Evolutionary conservation across 1,284 basidiomycete species (phyloP), one percentile per base, ranked within the genome.

Genomic region (Meripilus lineatus): DNA sequence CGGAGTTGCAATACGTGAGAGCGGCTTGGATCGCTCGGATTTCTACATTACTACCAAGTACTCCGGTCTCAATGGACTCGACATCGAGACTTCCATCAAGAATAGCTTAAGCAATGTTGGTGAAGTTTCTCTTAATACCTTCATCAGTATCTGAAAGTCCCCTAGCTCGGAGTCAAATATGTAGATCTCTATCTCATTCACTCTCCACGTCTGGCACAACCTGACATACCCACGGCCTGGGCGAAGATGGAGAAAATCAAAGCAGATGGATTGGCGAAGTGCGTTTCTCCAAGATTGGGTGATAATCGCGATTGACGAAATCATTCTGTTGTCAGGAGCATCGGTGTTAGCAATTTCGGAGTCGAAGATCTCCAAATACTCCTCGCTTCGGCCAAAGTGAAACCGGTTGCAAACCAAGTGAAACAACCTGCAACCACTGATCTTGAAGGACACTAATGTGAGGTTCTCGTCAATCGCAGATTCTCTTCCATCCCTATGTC

Each of bases 301-400:
- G 21, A 40, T n/a, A n/a, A 28, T n/a, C 18, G 32, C 32, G 13
- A n/a, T n/a, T n/a, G n/a, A 13, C 24, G 11, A 36, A 41, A 10
- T 40, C 42, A 21, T 22, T 14, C 15, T 17, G 13, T 34, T 42
- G 33, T 3, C 49, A 86, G 82, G 72, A 84, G 80, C 53, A 88
- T 89, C 50, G 87, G 86, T n/a, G 83, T 89, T 40, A 86, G 83
- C 64, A 90, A 89, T 68, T 89, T 86, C 58, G 63, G 58, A 13
- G 58, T 85, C 13, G 61, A 72, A 1, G 68, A 89, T 23, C 70
- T 90, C 3, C 66, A 84, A 56, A 65, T 63, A 3, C 60, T 90
- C 2, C 52, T 84, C 43, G 75, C 75, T 48, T 65, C 69, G 1
- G 79, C 81, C 2, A 72, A 70, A 28, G 65, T 85, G 50, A 78